Base-by-base conservation (phyloP, 306 rosid genomes). In the Ammopiptanthus mongolicus region DNA sequence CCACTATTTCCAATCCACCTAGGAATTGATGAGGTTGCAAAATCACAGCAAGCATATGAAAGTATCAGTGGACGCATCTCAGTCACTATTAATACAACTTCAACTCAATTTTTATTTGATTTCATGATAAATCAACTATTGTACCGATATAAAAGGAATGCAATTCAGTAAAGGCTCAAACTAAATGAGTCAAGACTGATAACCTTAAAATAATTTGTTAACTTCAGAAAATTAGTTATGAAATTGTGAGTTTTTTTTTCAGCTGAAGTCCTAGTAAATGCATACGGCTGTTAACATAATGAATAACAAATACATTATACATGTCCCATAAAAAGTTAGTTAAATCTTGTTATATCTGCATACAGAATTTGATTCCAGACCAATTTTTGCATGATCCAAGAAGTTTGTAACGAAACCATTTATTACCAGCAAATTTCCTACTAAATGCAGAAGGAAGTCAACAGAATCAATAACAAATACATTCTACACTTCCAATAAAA, bases 301-400 rank as follows among this genome's bases (percentile, higher is more conserved):
- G 83, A 42, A 55, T 64, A 65, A 55, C 62, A 65, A 21, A 64
- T 52, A 71, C 19, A 50, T 67, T 21, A 52, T 62, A 53, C 23
- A n/a, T n/a, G 4, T 25, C 44, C 22, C 53, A 9, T 46, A 44
- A 41, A 25, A 51, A 63, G 42, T 21, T 42, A 1, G 8, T 64
- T 64, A 53, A 52, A 64, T 53, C 12, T 42, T 52, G 44, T 28
- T 56, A 61, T 57, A 51, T 51, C 57, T 8, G 12, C 36, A 60
- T 36, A 18, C 46, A 60, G 65, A 36, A 36, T 60, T 59, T 47
- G 57, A 72, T 78, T 31, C 47, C n/a, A 23, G 17, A 48, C 19
- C 36, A 59, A 34, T 17, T 69, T 75, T 36, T 39, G 31, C 25
- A 61, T 37, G 66, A 70, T 70, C 65, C 58, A 61, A 73, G 34